Percentiles rank a stretch among this genome's conserved stretches.
Evolutionary conservation across 768 basidiomycete species (phyloP).

Genomic region (Grammothele lineata): DNA sequence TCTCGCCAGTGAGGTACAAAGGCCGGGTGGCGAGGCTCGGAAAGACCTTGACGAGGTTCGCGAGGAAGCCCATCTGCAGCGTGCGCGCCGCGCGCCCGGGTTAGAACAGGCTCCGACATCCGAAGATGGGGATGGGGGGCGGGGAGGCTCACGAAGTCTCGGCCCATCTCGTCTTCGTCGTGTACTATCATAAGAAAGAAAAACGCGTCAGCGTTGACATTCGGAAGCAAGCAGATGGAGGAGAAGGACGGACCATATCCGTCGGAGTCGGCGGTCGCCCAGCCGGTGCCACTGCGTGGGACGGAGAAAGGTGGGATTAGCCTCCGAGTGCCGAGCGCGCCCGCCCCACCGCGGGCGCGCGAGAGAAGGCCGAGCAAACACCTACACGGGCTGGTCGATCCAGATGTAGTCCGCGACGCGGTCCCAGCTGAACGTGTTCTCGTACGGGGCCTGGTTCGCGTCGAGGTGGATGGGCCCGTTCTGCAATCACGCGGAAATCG

Average conservation of each 20-base stretch:
- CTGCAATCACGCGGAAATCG: no score
- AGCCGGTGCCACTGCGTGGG: slow-evolving; percentile 49
- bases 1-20: slow-evolving; percentile 66
- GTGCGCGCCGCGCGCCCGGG: no score
- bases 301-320: slow-evolving; percentile 10
- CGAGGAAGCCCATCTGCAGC: slow-evolving; percentile 63
- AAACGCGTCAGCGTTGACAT: not conserved
- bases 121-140: not conserved
- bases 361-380: no score
- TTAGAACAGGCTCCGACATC: not conserved
- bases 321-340: not conserved
- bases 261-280: slow-evolving; percentile 55
- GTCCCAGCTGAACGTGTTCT: slow-evolving; percentile 57
- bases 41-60: slow-evolving; percentile 71
- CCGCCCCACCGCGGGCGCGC: no score
- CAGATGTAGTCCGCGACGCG: slow-evolving; percentile 63
- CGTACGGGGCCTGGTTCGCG: slow-evolving; percentile 41
- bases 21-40: slow-evolving; percentile 64
- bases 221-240: not conserved
- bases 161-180: slow-evolving; percentile 62
- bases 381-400: slow-evolving; percentile 69
- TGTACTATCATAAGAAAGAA: slow-evolving; percentile 9
- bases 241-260: slow-evolving; percentile 42
- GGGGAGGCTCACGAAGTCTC: slow-evolving; percentile 38
- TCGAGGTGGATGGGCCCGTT: slow-evolving; percentile 67